phyloP scores from a whole-genome alignment of 1,284 basidiomycete species.

The Sphaerobolus stellatus region DNA sequence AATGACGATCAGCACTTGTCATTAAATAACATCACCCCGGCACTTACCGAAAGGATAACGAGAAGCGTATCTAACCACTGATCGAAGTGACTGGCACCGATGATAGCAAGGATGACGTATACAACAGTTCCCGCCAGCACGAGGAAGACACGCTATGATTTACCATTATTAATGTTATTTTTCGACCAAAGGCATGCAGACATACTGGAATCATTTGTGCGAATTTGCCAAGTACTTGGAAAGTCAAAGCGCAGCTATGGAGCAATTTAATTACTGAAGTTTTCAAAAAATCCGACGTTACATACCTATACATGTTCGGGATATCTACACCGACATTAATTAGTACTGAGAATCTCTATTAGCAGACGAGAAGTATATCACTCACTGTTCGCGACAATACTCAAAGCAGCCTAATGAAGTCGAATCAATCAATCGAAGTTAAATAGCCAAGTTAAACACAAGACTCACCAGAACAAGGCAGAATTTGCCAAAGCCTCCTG shows the following conservation, averaged over 20 bases:
- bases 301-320: conserved; percentile 32
- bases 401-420: conserved; percentile 22
- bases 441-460: not conserved
- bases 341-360: not conserved
- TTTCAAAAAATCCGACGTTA: not conserved
- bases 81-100: conserved; percentile 36
- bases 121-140: conserved; percentile 18
- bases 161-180: not conserved
- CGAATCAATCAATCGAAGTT: not conserved
- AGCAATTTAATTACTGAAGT: not conserved
- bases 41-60: conserved; percentile 9
- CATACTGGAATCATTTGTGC: conserved; percentile 32
- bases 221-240: conserved; percentile 34
- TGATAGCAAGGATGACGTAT: conserved; percentile 31
- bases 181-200: not conserved
- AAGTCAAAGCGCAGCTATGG: conserved; percentile 29
- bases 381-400: conserved; percentile 32
- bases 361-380: not conserved
- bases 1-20: conserved; percentile 1
- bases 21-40: not conserved
- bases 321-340: conserved; percentile 17
- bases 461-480: conserved; percentile 25
- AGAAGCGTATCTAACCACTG: conserved; percentile 41
- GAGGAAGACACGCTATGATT: conserved; percentile 28
- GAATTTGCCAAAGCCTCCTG: conserved; percentile 30